Evolutionary conservation across 2,329 filamentous ascomycete species (phyloP).

Genomic region (Penicillium sp.): DNA sequence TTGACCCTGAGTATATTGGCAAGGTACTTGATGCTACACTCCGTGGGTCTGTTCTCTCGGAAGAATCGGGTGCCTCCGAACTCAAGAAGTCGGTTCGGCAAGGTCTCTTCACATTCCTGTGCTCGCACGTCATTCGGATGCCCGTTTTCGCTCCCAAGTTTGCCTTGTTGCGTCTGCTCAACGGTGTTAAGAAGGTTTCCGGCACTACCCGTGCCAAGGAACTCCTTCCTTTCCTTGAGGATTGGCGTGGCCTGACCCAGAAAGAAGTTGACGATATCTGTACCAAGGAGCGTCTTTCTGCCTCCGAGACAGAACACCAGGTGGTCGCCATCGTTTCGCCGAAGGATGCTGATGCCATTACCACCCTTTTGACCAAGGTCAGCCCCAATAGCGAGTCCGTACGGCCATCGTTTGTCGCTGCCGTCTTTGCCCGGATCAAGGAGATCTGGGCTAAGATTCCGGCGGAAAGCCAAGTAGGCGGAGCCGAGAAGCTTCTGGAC

Average conservation of each 20-base stretch:
- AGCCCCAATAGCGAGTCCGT: conserved; percentile 41
- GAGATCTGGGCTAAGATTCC: conserved; percentile 63
- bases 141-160: conserved; percentile 69
- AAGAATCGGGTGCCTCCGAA: conserved; percentile 48
- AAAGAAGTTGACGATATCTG: conserved; percentile 54
- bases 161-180: conserved; percentile 68
- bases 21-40: conserved; percentile 62
- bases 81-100: conserved; percentile 63
- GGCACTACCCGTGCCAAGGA: conserved; percentile 70
- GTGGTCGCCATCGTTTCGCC: conserved; percentile 54
- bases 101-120: conserved; percentile 68
- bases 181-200: conserved; percentile 68
- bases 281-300: conserved; percentile 48
- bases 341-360: conserved; percentile 58
- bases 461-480: conserved; percentile 36
- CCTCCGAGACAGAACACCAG: conserved; percentile 51
- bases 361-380: conserved; percentile 53
- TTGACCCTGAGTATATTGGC: conserved; percentile 71
- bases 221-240: conserved; percentile 70
- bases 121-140: conserved; percentile 67
- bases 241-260: conserved; percentile 62
- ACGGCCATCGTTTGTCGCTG: conserved; percentile 59
- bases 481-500: conserved; percentile 42
- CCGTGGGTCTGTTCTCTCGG: conserved; percentile 45
- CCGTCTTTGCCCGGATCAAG: conserved; percentile 67